Conservation (phyloP, 352 stramenopile species). For the Phytophthora sojae region DNA sequence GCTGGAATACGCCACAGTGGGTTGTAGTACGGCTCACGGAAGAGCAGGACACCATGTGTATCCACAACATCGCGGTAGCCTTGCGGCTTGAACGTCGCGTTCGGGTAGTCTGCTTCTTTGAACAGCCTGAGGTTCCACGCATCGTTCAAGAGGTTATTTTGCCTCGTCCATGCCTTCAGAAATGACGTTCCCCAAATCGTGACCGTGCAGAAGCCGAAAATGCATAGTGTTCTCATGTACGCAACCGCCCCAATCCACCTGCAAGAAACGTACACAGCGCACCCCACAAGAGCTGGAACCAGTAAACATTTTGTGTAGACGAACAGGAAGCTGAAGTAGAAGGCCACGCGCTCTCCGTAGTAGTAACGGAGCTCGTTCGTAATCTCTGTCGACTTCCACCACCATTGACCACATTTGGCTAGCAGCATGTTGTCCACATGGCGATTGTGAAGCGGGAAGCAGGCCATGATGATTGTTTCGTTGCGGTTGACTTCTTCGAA, state of each 20-base stretch:
- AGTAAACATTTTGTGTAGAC: slow-evolving; percentile 86
- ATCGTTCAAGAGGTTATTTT: slow-evolving; percentile 86
- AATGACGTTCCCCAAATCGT: slow-evolving; percentile 84
- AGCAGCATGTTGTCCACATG: slow-evolving; percentile 76
- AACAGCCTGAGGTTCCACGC: slow-evolving; percentile 86
- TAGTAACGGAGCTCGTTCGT: slow-evolving; percentile 87
- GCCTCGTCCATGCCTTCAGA: slow-evolving; percentile 78
- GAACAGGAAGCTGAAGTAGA: slow-evolving; percentile 90
- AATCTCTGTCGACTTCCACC: slow-evolving; percentile 81
- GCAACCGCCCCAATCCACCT: slow-evolving; percentile 73
- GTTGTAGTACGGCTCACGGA: slow-evolving; percentile 88
- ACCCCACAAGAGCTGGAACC: slow-evolving; percentile 64
- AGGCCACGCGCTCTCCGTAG: slow-evolving; percentile 86
- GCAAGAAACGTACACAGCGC: slow-evolving; percentile 71
- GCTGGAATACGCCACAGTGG: slow-evolving; percentile 76
- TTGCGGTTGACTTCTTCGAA: slow-evolving; percentile 82
- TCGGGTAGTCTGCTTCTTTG: slow-evolving; percentile 89
- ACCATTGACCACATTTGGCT: slow-evolving; percentile 77
- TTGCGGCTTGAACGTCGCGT: slow-evolving; percentile 78
- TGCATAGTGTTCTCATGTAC: slow-evolving; percentile 83
- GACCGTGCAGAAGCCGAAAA: slow-evolving; percentile 81
- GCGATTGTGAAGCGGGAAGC: slow-evolving; percentile 88
- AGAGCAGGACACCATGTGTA: slow-evolving; percentile 72
- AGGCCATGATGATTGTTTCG: slow-evolving; percentile 78
- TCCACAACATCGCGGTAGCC: slow-evolving; percentile 83